Evolutionary conservation across 768 basidiomycete species (phyloP).

Genomic region (Pulveroboletus sp.): DNA sequence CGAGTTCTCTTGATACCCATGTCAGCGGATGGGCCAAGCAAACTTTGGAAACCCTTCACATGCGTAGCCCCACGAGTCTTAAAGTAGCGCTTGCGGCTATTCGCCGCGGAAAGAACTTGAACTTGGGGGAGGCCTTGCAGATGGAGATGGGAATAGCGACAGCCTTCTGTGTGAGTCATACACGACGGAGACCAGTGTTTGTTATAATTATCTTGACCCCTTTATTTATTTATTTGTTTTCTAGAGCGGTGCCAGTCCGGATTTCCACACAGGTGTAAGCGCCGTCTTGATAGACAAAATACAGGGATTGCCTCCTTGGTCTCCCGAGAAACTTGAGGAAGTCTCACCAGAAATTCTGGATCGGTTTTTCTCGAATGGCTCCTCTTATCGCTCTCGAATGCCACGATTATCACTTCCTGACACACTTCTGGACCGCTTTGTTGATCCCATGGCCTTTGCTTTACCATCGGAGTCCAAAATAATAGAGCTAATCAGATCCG

Average conservation of each 20-base stretch:
- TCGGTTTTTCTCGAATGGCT: slow-evolving; percentile 65
- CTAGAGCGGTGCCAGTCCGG: slow-evolving; percentile 74
- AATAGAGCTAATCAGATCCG: slow-evolving; percentile 48
- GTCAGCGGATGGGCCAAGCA: slow-evolving; percentile 72
- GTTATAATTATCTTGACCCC: slow-evolving; percentile 10
- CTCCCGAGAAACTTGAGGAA: slow-evolving; percentile 58
- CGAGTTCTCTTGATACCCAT: slow-evolving; percentile 37
- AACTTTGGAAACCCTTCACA: slow-evolving; percentile 59
- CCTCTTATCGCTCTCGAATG: slow-evolving; percentile 43
- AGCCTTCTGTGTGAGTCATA: slow-evolving; percentile 77
- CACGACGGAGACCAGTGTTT: slow-evolving; percentile 8
- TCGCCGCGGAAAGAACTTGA: slow-evolving; percentile 61
- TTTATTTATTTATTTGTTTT: slow-evolving; percentile 6
- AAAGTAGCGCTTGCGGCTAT: slow-evolving; percentile 85
- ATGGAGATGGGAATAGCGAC: slow-evolving; percentile 89
- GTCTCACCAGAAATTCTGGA: slow-evolving; percentile 56
- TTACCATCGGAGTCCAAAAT: slow-evolving; percentile 83
- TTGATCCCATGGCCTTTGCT: slow-evolving; percentile 41
- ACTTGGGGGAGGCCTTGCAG: slow-evolving; percentile 64
- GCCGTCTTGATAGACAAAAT: slow-evolving; percentile 58
- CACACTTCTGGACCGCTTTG: slow-evolving; percentile 23
- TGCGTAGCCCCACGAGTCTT: slow-evolving; percentile 88
- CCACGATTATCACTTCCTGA: slow-evolving; percentile 46
- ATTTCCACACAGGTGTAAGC: slow-evolving; percentile 82
- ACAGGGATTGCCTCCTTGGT: slow-evolving; percentile 63